Percentiles rank a stretch among this genome's conserved stretches.
Evolutionary conservation across 2,329 filamentous ascomycete genomes (phyloP).

Genomic region (Curvularia hawaiiensis): DNA sequence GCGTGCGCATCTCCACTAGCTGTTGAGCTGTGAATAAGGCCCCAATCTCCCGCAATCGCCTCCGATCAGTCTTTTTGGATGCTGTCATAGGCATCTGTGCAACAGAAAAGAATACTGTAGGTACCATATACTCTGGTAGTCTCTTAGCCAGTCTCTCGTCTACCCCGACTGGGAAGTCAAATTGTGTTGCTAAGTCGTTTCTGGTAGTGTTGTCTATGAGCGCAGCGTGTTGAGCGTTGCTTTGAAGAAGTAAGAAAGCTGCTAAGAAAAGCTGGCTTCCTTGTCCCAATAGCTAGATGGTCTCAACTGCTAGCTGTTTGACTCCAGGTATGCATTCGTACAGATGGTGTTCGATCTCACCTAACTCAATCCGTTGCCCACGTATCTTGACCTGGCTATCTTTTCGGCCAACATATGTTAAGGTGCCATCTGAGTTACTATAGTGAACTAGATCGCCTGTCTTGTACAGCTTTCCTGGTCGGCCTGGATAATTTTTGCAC

Average conservation of each 20-base stretch:
- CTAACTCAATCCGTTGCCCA: no score
- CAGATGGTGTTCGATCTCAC: no score
- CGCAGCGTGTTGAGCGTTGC: no score
- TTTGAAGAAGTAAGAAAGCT: not conserved
- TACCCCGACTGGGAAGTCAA: no score
- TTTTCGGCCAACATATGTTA: no score
- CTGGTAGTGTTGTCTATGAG: no score
- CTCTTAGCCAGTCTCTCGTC: not conserved
- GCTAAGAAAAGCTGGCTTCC: not conserved
- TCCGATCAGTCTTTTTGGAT: constrained; percentile 50
- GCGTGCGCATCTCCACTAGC: not conserved
- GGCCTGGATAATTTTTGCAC: no score
- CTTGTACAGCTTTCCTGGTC: no score
- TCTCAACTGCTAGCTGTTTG: not conserved
- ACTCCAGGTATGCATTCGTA: not conserved
- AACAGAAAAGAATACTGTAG: constrained; percentile 52
- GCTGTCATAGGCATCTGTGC: constrained; percentile 50
- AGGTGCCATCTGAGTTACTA: no score
- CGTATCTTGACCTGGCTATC: no score
- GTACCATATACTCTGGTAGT: constrained; percentile 44
- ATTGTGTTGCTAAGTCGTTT: not conserved
- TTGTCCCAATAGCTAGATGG: not conserved
- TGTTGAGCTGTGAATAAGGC: not conserved
- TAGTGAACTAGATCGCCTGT: no score
- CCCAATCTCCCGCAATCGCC: constrained; percentile 23